phyloP scores from a whole-genome alignment of 805 yeast genomes.

The Zygosaccharomyces lentus region DNA sequence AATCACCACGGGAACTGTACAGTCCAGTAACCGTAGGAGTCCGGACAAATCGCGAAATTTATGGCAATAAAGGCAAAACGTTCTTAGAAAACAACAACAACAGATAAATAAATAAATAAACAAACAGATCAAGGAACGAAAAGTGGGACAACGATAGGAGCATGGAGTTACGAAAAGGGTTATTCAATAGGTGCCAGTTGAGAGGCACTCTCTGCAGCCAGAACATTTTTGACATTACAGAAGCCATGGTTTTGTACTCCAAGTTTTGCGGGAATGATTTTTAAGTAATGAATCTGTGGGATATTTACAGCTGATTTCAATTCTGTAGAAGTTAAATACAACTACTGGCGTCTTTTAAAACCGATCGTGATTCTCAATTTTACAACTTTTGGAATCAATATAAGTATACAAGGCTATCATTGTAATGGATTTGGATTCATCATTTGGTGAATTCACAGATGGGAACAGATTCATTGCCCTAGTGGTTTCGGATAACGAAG shows the following conservation, averaged over 20 bases:
- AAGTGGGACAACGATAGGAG: background rate
- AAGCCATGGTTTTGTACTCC: background rate
- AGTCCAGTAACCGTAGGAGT: background rate
- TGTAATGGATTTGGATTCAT: slow-evolving; percentile 25
- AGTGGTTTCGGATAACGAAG: slow-evolving; percentile 32
- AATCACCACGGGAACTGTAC: too few relatives aligned
- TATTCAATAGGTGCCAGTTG: background rate
- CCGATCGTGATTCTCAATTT: background rate
- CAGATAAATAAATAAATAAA: background rate
- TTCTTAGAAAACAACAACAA: background rate
- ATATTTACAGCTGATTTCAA: background rate
- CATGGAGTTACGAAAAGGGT: background rate
- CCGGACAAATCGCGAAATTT: background rate
- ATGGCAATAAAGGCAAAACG: background rate
- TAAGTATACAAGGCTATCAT: background rate
- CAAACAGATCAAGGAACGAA: background rate
- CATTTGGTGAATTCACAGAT: slow-evolving; percentile 25
- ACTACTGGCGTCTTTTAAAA: background rate
- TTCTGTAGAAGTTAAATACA: background rate
- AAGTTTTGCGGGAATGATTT: background rate
- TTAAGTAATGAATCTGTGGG: background rate
- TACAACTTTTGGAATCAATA: background rate
- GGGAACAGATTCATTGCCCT: slow-evolving; percentile 31
- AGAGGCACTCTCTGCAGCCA: background rate
- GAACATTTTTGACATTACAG: background rate